A percentile compares a stretch with the other conserved stretches of the same genome.
Conservation (phyloP, 2,329 filamentous ascomycete genomes). For the Xylariaceae sp. region DNA sequence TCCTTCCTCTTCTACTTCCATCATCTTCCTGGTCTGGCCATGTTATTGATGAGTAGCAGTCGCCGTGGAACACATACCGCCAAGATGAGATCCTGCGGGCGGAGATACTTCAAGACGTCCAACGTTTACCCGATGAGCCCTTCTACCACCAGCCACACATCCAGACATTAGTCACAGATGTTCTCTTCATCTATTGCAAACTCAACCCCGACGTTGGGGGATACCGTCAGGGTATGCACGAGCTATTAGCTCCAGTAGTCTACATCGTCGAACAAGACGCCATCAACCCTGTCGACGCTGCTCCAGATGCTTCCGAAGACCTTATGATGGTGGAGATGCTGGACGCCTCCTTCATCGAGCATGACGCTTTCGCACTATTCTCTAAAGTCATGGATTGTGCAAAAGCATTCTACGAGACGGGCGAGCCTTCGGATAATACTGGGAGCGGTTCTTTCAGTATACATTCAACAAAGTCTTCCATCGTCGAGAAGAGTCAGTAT, state of each 20-base stretch:
- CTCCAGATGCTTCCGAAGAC: conserved; percentile 50
- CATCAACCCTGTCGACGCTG: conserved; percentile 57
- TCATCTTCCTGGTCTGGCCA: neutral
- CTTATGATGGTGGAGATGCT: conserved; percentile 69
- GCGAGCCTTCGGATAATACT: conserved; percentile 45
- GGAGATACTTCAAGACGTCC: conserved; percentile 94
- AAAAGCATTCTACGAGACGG: conserved; percentile 85
- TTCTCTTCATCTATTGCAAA: conserved; percentile 95
- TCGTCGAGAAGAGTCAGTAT: conserved; percentile 83
- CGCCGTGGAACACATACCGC: conserved; percentile 87
- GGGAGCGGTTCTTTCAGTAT: conserved; percentile 37
- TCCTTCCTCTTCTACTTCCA: neutral
- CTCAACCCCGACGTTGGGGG: conserved; percentile 83
- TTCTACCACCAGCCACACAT: conserved; percentile 84
- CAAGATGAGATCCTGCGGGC: conserved; percentile 82
- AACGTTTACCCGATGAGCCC: conserved; percentile 87
- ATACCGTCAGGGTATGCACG: conserved; percentile 99
- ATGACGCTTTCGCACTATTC: conserved; percentile 89
- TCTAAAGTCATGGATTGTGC: conserved; percentile 86
- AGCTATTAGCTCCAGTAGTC: conserved; percentile 87
- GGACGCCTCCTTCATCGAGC: conserved; percentile 78
- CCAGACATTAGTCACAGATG: conserved; percentile 83
- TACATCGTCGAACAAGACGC: conserved; percentile 86
- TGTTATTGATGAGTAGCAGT: conserved; percentile 58
- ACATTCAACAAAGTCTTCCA: conserved; percentile 64